A percentile compares a stretch with the other conserved stretches of the same genome.
Evolutionary conservation across 352 stramenopile species (phyloP).

Genomic region (Halophytophthora batemanensis): DNA sequence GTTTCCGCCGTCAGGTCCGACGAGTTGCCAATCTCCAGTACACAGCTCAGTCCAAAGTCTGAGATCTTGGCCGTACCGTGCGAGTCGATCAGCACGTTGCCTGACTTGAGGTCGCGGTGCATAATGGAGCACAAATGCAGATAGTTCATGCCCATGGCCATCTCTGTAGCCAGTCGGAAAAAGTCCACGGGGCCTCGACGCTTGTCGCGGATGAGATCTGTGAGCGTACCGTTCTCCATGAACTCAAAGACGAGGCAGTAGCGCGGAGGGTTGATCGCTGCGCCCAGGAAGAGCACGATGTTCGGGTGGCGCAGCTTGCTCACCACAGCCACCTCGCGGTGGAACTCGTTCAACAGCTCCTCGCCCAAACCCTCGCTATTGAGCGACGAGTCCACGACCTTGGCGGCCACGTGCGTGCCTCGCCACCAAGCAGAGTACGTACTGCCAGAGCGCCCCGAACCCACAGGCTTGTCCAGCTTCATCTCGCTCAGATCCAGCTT

Average conservation of each 20-base stretch:
- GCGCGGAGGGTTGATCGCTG: slow-evolving; percentile 67
- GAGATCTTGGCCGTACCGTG: slow-evolving; percentile 86
- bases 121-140: slow-evolving; percentile 93
- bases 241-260: slow-evolving; percentile 89
- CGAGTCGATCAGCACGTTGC: slow-evolving; percentile 89
- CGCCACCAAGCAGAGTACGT: slow-evolving; percentile 82
- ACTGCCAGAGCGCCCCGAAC: slow-evolving; percentile 68
- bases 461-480: slow-evolving; percentile 62
- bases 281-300: slow-evolving; percentile 83
- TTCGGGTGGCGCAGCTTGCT: slow-evolving; percentile 85
- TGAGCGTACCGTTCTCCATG: slow-evolving; percentile 85
- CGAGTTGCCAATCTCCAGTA: slow-evolving; percentile 74
- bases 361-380: slow-evolving; percentile 67
- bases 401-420: slow-evolving; percentile 74
- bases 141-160: slow-evolving; percentile 93
- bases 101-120: slow-evolving; percentile 96
- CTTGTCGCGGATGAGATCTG: slow-evolving; percentile 69
- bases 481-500: slow-evolving; percentile 74
- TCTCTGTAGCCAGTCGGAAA: slow-evolving; percentile 70
- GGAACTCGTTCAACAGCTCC: slow-evolving; percentile 83
- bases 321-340: slow-evolving; percentile 81
- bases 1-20: slow-evolving; percentile 84
- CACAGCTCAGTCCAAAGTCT: slow-evolving; percentile 85
- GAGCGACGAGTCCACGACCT: slow-evolving; percentile 72
- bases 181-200: slow-evolving; percentile 71